These are phyloP conservation scores for Penicillium sp. DNA, from an alignment of 2,329 filamentous ascomycete species.

Conservation along the genomic window DNA sequence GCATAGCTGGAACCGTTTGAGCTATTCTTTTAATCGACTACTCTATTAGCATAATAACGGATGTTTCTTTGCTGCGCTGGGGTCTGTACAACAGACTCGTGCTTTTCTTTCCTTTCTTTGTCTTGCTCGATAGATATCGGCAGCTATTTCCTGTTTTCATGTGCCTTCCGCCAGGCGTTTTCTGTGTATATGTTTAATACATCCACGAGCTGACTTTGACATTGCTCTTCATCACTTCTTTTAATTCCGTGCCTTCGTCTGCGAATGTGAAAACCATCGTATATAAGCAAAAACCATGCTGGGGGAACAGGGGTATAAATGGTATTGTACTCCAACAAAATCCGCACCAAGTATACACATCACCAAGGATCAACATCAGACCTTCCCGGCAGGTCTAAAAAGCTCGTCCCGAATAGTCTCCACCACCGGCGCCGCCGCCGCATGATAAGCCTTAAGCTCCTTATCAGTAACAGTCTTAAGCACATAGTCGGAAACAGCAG, in stretches of 20 bases:
- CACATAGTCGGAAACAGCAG: conserved; percentile 67
- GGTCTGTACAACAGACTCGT: background rate
- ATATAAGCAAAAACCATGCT: background rate
- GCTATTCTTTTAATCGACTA: background rate
- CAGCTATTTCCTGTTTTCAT: background rate
- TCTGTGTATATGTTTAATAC: conserved; percentile 10
- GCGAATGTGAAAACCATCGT: too few relatives aligned
- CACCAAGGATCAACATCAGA: background rate
- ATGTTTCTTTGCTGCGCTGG: conserved; percentile 9
- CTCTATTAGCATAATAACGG: conserved; percentile 11
- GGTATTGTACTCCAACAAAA: background rate
- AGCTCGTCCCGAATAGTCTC: conserved; percentile 46
- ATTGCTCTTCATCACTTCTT: conserved; percentile 1
- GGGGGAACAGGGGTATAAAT: background rate
- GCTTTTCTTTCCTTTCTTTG: conserved; percentile 2
- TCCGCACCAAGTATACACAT: background rate
- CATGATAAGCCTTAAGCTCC: conserved; percentile 47
- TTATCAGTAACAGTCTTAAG: conserved; percentile 54
- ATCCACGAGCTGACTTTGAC: conserved; percentile 7
- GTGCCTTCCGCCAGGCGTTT: conserved; percentile 4
- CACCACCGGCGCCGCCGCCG: conserved; percentile 42
- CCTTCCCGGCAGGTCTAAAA: conserved; percentile 13
- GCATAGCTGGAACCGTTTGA: conserved; percentile 68
- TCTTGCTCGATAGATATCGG: background rate
- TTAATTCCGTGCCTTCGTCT: background rate